Evolutionary conservation across 2,329 filamentous ascomycete genomes (phyloP).

Genomic region (Aspergillus sergii): DNA sequence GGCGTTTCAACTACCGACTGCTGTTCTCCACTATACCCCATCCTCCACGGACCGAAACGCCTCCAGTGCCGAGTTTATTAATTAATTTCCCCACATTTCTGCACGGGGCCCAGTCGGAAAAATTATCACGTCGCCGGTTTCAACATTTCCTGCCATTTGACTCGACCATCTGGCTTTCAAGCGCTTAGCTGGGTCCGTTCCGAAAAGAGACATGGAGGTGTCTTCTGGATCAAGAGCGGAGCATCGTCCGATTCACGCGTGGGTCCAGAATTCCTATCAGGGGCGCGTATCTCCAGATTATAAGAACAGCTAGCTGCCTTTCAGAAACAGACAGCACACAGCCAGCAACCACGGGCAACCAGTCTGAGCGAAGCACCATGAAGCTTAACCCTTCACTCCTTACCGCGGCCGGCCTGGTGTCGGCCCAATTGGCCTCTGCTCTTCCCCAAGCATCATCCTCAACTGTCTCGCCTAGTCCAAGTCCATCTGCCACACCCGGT

Average conservation of each 20-base stretch:
- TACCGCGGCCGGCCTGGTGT: slow-evolving; percentile 23
- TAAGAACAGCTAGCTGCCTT: background rate
- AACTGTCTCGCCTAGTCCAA: background rate
- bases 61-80: slow-evolving; percentile 16
- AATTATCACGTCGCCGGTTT: background rate
- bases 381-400: slow-evolving; percentile 14
- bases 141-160: background rate
- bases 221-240: slow-evolving; percentile 21
- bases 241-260: slow-evolving; percentile 10
- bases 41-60: slow-evolving; percentile 20
- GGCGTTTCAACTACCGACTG: background rate
- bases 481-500: slow-evolving; percentile 11
- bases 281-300: background rate
- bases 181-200: background rate
- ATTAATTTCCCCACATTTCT: slow-evolving; percentile 9
- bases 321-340: background rate
- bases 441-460: slow-evolving; percentile 16
- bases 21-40: slow-evolving; percentile 12
- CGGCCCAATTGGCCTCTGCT: slow-evolving; percentile 20
- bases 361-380: slow-evolving; percentile 13
- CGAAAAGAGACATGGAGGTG: background rate
- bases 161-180: background rate
- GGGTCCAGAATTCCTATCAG: background rate
- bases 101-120: background rate
- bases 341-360: background rate